A percentile compares a stretch with the other conserved stretches of the same genome.
Conservation (phyloP, 2,329 filamentous ascomycete species). For the Colletotrichum euphorbiae region DNA sequence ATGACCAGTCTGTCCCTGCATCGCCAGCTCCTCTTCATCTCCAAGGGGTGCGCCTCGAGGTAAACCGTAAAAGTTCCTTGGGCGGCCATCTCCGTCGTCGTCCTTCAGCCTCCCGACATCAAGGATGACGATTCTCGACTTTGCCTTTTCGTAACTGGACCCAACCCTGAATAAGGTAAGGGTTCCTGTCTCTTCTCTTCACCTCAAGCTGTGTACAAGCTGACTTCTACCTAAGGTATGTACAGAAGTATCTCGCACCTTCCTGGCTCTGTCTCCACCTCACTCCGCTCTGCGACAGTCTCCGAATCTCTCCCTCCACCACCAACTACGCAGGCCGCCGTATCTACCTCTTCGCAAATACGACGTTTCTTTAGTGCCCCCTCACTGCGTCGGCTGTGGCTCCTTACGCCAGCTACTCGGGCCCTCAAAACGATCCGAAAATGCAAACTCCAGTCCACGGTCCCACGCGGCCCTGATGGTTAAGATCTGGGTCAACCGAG, state of each 20-base stretch:
- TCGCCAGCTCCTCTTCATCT: background rate
- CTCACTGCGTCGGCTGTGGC: constrained; percentile 13
- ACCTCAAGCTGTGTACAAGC: background rate
- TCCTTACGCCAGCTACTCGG: background rate
- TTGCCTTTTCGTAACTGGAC: background rate
- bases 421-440: constrained; percentile 10
- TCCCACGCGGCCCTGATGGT: constrained; percentile 23
- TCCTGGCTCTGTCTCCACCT: background rate
- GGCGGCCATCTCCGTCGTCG: background rate
- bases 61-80: too few relatives aligned
- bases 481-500: constrained; percentile 23
- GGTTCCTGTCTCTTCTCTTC: background rate
- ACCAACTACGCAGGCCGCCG: too few relatives aligned
- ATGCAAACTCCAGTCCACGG: background rate
- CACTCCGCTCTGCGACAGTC: background rate
- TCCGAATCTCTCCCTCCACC: constrained; percentile 1
- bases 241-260: background rate
- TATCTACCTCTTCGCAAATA: constrained; percentile 7
- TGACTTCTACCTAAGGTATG: background rate
- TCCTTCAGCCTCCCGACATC: background rate
- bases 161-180: background rate
- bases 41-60: too few relatives aligned
- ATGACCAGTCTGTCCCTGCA: constrained; percentile 11
- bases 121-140: constrained; percentile 2
- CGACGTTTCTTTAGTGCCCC: constrained; percentile 14